Conservation (phyloP, 495 filamentous ascomycete species). For the Parachaetomium inaequale region DNA sequence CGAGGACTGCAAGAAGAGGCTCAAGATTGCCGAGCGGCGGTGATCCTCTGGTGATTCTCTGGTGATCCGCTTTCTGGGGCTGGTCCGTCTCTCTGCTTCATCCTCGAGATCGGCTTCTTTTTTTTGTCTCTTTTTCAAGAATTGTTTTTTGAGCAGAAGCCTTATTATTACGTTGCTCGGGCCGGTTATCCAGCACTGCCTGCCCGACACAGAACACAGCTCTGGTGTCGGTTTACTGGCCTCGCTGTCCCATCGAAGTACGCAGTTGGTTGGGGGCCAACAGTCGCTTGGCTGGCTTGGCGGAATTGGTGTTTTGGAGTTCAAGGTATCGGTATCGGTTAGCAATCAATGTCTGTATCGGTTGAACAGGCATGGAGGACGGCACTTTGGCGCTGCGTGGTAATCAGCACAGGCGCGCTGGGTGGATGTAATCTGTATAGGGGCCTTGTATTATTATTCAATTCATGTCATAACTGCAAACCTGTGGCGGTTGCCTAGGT, state of each 20-base stretch:
- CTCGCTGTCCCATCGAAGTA: too few species aligned
- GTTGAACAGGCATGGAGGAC: not conserved
- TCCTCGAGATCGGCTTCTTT: not conserved
- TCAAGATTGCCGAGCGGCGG: slow-evolving; percentile 48
- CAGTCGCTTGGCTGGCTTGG: not conserved
- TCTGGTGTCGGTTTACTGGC: too few species aligned
- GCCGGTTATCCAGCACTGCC: too few species aligned
- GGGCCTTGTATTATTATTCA: too few species aligned
- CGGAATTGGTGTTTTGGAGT: not conserved
- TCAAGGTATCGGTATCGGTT: too few species aligned
- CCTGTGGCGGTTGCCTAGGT: not conserved
- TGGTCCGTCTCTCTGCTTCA: not conserved
- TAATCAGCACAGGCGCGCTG: too few species aligned
- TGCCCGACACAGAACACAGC: too few species aligned
- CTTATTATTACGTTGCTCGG: too few species aligned
- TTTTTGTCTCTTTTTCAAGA: too few species aligned
- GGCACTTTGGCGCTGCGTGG: not conserved
- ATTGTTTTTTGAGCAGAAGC: too few species aligned
- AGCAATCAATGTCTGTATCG: not conserved
- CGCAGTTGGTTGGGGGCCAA: too few species aligned
- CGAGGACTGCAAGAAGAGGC: slow-evolving; percentile 74
- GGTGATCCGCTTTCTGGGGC: not conserved
- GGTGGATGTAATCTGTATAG: not conserved
- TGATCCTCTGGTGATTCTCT: slow-evolving; percentile 21
- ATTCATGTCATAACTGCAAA: too few species aligned